A percentile compares a stretch with the other conserved stretches of the same genome.
Evolutionary conservation across 176 grass and related monocot species (phyloP).

Genomic region (Rhynchospora breviuscula): DNA sequence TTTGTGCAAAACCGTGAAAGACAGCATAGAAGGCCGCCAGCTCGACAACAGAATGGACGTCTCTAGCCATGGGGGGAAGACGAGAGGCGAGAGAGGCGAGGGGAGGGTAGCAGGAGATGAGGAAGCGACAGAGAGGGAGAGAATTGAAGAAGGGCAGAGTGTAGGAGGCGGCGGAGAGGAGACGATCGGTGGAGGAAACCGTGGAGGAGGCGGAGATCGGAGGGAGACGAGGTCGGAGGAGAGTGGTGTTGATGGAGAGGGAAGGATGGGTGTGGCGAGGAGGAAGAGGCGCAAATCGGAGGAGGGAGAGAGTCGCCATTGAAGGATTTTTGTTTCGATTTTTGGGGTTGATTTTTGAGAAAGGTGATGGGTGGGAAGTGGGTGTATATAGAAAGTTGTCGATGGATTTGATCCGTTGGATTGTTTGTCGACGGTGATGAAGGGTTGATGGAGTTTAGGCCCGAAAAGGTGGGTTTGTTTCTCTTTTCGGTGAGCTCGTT

Average conservation of each 20-base stretch:
- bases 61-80: neutral
- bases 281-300: slow-evolving; percentile 26
- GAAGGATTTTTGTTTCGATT: neutral
- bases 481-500: too few species aligned
- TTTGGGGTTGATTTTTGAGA: neutral
- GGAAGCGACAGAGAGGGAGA: slow-evolving; percentile 34
- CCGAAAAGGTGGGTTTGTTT: too few species aligned
- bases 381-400: neutral
- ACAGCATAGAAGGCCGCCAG: slow-evolving; percentile 1
- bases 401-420: neutral
- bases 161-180: slow-evolving; percentile 34
- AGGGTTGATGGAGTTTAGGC: neutral
- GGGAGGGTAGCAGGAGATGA: slow-evolving; percentile 25
- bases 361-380: neutral
- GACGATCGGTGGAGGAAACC: slow-evolving; percentile 32
- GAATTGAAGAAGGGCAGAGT: slow-evolving; percentile 35
- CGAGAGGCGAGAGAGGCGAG: slow-evolving; percentile 22
- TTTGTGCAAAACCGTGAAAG: slow-evolving; percentile 20
- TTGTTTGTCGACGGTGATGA: neutral
- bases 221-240: neutral
- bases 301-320: slow-evolving; percentile 24
- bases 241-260: neutral
- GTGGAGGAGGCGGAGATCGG: slow-evolving; percentile 15
- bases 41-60: neutral
- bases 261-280: neutral